Conservation (phyloP, 169 alveolate species). For the Plasmodium gallinaceum region DNA sequence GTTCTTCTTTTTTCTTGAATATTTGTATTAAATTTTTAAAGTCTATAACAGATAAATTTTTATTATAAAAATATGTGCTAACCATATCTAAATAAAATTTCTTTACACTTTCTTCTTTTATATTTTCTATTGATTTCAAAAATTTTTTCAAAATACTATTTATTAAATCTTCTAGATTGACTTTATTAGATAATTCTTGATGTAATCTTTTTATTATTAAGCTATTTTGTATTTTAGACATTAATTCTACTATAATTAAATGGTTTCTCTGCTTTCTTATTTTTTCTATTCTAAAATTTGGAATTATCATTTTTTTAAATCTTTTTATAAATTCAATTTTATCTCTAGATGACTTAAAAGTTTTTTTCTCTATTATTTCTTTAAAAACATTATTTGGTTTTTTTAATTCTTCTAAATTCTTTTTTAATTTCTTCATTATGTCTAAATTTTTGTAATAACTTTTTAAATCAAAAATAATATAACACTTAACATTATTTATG, state of each 20-base stretch:
- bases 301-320: constrained; percentile 65
- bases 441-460: constrained; percentile 55
- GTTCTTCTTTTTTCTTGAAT: constrained; percentile 60
- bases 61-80: constrained; percentile 36
- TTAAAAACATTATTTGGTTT: constrained; percentile 47
- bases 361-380: constrained; percentile 55
- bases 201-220: constrained; percentile 56
- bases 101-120: constrained; percentile 38
- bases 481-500: constrained; percentile 52
- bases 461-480: constrained; percentile 45
- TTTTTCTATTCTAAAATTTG: constrained; percentile 63
- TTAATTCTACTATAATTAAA: constrained; percentile 55
- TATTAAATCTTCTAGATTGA: constrained; percentile 44
- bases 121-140: constrained; percentile 20
- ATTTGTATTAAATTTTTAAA: constrained; percentile 47
- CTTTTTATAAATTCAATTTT: constrained; percentile 58
- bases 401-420: constrained; percentile 57
- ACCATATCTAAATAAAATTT: constrained; percentile 33
- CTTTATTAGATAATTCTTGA: constrained; percentile 59
- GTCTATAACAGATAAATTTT: constrained; percentile 18
- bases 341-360: constrained; percentile 58
- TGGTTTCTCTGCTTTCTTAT: constrained; percentile 65
- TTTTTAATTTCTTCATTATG: constrained; percentile 53
- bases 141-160: constrained; percentile 13
- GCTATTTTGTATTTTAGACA: constrained; percentile 67